Percentiles rank a stretch among this genome's conserved stretches.
These are phyloP conservation scores for Brassica cretica DNA, from an alignment of 345 rosid species.

Conservation along the genomic window DNA sequence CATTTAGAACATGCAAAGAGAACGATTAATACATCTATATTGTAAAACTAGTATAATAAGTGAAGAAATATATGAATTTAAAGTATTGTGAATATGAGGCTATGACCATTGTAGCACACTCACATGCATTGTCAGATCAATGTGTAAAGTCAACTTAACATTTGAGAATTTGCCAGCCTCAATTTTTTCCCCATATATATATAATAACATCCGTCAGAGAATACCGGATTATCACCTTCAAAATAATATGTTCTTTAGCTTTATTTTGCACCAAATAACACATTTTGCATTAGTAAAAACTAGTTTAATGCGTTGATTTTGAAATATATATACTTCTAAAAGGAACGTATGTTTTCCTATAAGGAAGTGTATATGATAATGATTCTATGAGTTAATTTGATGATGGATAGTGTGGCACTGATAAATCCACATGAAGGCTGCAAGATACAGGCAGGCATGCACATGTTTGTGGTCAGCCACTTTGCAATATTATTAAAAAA, in stretches of 20 bases:
- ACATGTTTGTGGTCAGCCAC: conserved; percentile 42
- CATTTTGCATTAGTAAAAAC: not conserved
- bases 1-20: not conserved
- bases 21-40: not conserved
- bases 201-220: not conserved
- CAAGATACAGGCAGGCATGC: conserved; percentile 46
- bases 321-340: not conserved
- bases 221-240: not conserved
- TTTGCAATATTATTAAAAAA: conserved; percentile 17
- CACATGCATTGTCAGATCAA: conserved; percentile 21
- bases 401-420: conserved; percentile 43
- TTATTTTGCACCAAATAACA: not conserved
- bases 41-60: not conserved
- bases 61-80: not conserved
- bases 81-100: not conserved
- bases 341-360: not conserved
- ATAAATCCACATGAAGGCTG: conserved; percentile 48
- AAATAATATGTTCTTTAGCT: not conserved
- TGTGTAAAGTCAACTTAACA: conserved; percentile 16
- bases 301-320: not conserved
- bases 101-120: conserved; percentile 3
- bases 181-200: not conserved
- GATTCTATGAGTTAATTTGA: conserved; percentile 2
- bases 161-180: not conserved
- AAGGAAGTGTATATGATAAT: not conserved